Evolutionary conservation across 495 filamentous ascomycete species (phyloP), one percentile per base, ranked within the genome.

Genomic region (Achaetomiella virescens): DNA sequence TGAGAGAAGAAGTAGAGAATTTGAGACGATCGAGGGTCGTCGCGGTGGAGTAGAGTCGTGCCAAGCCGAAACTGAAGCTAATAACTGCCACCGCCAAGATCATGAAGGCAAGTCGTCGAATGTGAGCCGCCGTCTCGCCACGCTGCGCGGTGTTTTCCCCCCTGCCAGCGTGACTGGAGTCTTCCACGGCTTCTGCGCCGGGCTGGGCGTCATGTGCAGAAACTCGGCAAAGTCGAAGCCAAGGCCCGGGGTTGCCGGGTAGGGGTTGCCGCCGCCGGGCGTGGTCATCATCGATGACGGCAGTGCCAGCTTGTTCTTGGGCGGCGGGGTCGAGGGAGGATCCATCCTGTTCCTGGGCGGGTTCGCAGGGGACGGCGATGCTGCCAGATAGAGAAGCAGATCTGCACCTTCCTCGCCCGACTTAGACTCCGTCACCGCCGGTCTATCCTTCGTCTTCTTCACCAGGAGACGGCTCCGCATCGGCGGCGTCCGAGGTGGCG

Each of bases 181-280:
- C 80, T 86, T 75, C 84, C 85, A 96, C 5, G 84, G 78, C 54
- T 83, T 89, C 70, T 96, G 93, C 11, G 91, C 93, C 3, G 93
- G 95, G 61, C 88, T 93, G 6, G 95, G 93, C 14, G 93, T 95
- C 70, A 97, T 89, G 66, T 99, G 96, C 56, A 97, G 86, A 66
- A 95, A 99, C 67, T 97, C 95, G 8, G 90, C 84, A 72, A 97
- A 96, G 73, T 97, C 93, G 73, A 97, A 96, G 55, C 83, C 82
- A 52, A 80, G 72, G 7, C 75, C 75, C 1, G 85, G 84, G 2
- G 84, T 87, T 43, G 71, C 75, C 22, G 82, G 78, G 57, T 85
- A 84, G 6, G 83, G 74, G 40, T 73, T 78, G 33, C 75, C 77
- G 15, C 84, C 85, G 41, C 86, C 86, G 6, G 89, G 87, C 7